These are phyloP conservation scores for Antitrichia curtipendula DNA, from an alignment of 225 moss, liverwort and hornwort species.

Conservation along the genomic window DNA sequence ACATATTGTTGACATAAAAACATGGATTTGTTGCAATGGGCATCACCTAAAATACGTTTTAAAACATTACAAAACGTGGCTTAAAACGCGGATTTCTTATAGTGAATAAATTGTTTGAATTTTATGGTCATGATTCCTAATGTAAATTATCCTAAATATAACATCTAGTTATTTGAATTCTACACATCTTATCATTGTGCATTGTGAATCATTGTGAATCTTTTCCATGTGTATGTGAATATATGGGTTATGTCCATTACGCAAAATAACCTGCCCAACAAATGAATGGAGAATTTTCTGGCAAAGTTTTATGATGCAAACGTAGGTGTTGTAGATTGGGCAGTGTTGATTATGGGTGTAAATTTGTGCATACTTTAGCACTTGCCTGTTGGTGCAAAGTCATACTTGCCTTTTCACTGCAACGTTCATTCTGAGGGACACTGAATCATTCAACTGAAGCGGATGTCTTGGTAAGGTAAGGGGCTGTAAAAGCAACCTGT, in stretches of 20 bases:
- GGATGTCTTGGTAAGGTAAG: background rate
- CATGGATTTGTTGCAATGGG: too few species aligned
- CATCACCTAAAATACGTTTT: too few species aligned
- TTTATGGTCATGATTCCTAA: background rate
- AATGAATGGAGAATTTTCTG: too few species aligned
- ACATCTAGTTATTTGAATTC: background rate
- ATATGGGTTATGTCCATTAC: accelerated
- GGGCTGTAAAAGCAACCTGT: too few species aligned
- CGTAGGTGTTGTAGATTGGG: background rate
- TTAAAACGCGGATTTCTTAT: too few species aligned
- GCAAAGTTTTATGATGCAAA: accelerated
- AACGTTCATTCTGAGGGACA: background rate
- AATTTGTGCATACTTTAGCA: background rate
- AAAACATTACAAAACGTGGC: too few species aligned
- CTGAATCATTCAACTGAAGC: background rate
- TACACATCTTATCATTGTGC: background rate
- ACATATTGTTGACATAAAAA: too few species aligned
- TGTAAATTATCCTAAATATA: background rate
- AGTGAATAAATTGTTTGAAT: too few species aligned
- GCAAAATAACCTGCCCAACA: too few species aligned
- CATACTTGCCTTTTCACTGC: background rate
- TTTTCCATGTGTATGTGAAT: background rate
- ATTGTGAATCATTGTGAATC: too few species aligned
- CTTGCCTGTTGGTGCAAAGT: background rate
- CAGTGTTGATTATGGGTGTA: background rate